Evolutionary conservation across 2,329 filamentous ascomycete genomes (phyloP), one percentile per base, ranked within the genome.

Genomic region (Hypocreales sp.): DNA sequence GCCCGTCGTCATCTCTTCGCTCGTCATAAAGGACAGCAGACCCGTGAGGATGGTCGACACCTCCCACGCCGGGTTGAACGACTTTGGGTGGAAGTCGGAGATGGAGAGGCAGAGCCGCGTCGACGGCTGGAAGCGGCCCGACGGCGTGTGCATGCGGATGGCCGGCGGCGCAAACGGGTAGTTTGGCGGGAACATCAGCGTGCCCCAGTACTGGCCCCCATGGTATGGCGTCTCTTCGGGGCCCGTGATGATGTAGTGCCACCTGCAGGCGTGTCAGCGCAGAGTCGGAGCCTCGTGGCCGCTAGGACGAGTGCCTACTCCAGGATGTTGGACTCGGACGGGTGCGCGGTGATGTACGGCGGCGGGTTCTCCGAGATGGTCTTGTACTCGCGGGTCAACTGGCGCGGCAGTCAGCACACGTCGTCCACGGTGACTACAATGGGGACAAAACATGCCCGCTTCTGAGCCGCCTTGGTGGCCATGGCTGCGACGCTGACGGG

Each of bases 121-220:
- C 2, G 79, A 90, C 3, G 86, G 83, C 50, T 93, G 83, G 58
- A 98, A 98, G 46, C 90, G 81, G 32, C 90, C 90, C 9, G 79
- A 87, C 2, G 90, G 90, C 0, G 90, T 98, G 62, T 95, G 90
- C 90, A 98, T 98, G 47, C 87, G 83, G 53, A 98, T 98, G 3
- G 90, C 84, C 5, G 90, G 90, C 18, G 90, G 90, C 9, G 86
- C 87, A 55, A 94, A 98, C 15, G 90, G 90, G 51, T 98, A 98
- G 61, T 94, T 86, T 7, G 86, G 72, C 11, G 90, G 90, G 53
- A 98, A 98, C 38, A 92, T 76, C 27, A 98, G 66, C 2, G 87
- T 94, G 25, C 90, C 90, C 90, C 90, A 98, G 61, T 95, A 98
- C 53, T 98, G 90, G 24, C 90, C 90, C 46, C 77, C 75, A 44